Evolutionary conservation across 2,329 filamentous ascomycete species (phyloP).

Genomic region (Leptographium wingfieldii): DNA sequence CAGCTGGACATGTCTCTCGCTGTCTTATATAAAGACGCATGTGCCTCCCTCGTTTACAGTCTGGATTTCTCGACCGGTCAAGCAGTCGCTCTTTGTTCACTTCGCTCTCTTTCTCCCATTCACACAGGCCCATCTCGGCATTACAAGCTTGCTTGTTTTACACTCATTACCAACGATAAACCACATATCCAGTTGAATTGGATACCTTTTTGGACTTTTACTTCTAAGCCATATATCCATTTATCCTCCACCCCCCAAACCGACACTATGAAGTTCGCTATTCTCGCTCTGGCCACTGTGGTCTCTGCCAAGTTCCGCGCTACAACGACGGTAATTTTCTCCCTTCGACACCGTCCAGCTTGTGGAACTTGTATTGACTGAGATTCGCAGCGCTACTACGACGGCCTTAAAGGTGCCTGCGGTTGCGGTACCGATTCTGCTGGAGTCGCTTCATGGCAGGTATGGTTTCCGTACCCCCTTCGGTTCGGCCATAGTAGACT

Average conservation of each 20-base stretch:
- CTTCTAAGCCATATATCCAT: background rate
- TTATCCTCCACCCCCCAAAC: background rate
- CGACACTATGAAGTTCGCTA: constrained; percentile 1
- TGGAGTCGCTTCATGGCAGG: constrained; percentile 18
- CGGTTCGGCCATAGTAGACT: background rate
- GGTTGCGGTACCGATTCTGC: constrained; percentile 17
- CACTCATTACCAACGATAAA: background rate
- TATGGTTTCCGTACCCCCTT: background rate
- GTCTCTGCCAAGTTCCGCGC: constrained; percentile 3
- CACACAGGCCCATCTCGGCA: background rate
- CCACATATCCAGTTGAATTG: background rate
- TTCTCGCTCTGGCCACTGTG: constrained; percentile 1
- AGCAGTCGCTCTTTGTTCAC: background rate
- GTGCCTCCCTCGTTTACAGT: background rate
- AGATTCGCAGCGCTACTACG: constrained; percentile 18
- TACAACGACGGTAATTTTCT: constrained; percentile 1
- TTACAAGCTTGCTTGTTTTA: background rate
- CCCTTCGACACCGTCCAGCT: background rate
- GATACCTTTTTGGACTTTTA: background rate
- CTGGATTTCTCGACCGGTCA: background rate
- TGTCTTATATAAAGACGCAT: background rate
- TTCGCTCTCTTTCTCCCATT: background rate
- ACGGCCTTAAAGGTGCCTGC: constrained; percentile 19
- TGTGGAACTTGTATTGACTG: background rate
- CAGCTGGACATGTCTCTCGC: background rate